Evolutionary conservation across 2,329 filamentous ascomycete species (phyloP).

Genomic region (Hymenoscyphus linearis): DNA sequence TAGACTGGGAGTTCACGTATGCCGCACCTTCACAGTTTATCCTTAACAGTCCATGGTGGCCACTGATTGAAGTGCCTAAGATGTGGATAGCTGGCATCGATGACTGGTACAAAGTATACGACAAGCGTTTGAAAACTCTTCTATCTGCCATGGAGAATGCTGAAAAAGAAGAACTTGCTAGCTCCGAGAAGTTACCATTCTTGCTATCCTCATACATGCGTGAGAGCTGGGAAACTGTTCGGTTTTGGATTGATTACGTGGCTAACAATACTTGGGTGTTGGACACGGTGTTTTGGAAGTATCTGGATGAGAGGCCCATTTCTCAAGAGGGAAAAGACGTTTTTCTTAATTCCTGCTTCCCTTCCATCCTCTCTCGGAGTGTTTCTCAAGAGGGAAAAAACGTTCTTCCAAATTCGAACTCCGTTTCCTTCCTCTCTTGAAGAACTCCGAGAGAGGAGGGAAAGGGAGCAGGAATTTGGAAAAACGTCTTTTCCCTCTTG

Average conservation of each 20-base stretch:
- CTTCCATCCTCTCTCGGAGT: too few species aligned
- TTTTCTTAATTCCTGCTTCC: too few species aligned
- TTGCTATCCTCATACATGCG: constrained; percentile 31
- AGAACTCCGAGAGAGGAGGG: too few species aligned
- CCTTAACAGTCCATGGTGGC: constrained; percentile 16
- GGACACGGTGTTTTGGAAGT: constrained; percentile 37
- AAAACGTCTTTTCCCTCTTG: too few species aligned
- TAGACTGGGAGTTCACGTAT: constrained; percentile 24
- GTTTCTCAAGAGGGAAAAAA: too few species aligned
- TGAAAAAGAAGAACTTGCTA: constrained; percentile 28
- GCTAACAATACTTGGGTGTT: constrained; percentile 24
- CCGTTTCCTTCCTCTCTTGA: too few species aligned
- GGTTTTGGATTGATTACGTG: constrained; percentile 34
- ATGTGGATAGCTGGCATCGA: constrained; percentile 13
- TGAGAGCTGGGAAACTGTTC: constrained; percentile 34
- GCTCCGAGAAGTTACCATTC: neutral
- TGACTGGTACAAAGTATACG: constrained; percentile 33
- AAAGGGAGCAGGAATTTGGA: too few species aligned
- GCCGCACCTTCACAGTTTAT: constrained; percentile 20
- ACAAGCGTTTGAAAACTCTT: constrained; percentile 31
- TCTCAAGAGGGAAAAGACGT: too few species aligned
- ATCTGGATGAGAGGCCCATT: constrained; percentile 34
- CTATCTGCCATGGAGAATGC: constrained; percentile 30
- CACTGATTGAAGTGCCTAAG: neutral
- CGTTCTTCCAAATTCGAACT: too few species aligned